Evolutionary conservation across 345 rosid species (phyloP), one percentile per base, ranked within the genome.

Genomic region (Trapa bicornis): DNA sequence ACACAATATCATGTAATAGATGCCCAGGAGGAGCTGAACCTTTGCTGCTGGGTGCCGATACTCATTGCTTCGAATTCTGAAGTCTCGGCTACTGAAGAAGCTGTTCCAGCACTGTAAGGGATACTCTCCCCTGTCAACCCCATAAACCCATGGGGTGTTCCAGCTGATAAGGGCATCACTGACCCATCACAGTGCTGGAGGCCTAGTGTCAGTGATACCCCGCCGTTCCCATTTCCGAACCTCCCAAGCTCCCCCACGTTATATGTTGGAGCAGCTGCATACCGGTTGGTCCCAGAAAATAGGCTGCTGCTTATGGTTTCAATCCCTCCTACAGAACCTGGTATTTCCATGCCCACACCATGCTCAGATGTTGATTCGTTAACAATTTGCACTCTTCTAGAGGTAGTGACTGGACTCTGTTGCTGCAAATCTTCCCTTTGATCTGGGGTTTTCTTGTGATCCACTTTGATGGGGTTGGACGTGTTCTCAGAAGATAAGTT

Each of bases 131-230:
- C 88, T 77, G 88, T 80, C 81, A 84, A 66, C 33, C 79, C 70
- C 70, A 88, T 67, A 37, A 84, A 88, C 64, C 81, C 72, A 29
- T 77, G 77, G 65, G 80, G 86, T 53, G 69, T 29, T 50, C 84
- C 83, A 37, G 77, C 77, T 1, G 92, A 70, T 80, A 88, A 76
- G 5, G 90, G 83, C 37, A 84, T 65, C 67, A 54, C 73, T 65
- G 80, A 81, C 39, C 82, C 94, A 66, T 87, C 91, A 3, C 82
- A 80, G 37, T 86, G 88, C 71, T 91, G 96, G 79, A 94, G 82
- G 38, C 99, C 96, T 42, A 91, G 63, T 0, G 99, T 86, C 41
- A 89, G 89, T 29, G 97, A 94, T 66, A 89, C 89, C 33, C 88
- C 91, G 11, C 88, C 89, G 11, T 83, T 80, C 69, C 90, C 86